A percentile compares a stretch with the other conserved stretches of the same genome.
phyloP scores from a whole-genome alignment of 163 green algal genomes.

The Chlamydomonas reinhardtii region DNA sequence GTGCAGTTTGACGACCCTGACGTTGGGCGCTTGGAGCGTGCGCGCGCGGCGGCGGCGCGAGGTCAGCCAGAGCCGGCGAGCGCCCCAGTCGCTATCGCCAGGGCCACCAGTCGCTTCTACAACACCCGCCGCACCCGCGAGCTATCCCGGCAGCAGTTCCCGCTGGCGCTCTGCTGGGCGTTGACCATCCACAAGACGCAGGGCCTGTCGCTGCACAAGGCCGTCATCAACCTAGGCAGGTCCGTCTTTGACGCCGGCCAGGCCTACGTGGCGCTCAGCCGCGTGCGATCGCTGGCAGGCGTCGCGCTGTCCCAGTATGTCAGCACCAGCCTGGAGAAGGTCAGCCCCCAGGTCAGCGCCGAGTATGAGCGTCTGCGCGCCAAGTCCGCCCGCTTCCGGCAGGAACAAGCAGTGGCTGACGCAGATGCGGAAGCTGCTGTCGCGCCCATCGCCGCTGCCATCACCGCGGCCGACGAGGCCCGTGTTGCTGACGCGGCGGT shows the following conservation, averaged over 20 bases:
- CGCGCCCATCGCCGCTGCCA: no score
- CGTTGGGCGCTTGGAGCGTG: neutral
- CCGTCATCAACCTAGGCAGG: neutral
- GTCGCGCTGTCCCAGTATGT: slow-evolving; percentile 69
- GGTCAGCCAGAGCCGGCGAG: neutral
- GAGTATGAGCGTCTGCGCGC: slow-evolving; percentile 13
- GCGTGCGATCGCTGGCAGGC: slow-evolving; percentile 73
- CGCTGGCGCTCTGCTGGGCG: slow-evolving; percentile 54
- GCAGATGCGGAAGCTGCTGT: no score
- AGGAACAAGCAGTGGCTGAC: no score
- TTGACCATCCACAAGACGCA: slow-evolving; percentile 63
- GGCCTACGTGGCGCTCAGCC: no score
- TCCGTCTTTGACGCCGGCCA: slow-evolving; percentile 82
- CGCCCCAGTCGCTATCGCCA: neutral
- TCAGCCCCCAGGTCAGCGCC: neutral
- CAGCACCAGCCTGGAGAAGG: slow-evolving; percentile 56
- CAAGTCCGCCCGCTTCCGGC: no score
- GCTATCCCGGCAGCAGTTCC: slow-evolving; percentile 35
- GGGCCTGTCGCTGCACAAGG: slow-evolving; percentile 58
- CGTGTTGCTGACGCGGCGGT: no score
- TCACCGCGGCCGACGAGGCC: no score
- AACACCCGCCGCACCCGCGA: neutral
- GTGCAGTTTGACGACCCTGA: no score
- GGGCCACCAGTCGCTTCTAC: neutral
- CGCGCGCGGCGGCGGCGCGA: neutral